A percentile compares a stretch with the other conserved stretches of the same genome.
phyloP scores from a whole-genome alignment of 345 rosid genomes.

The Turnera subulata region DNA sequence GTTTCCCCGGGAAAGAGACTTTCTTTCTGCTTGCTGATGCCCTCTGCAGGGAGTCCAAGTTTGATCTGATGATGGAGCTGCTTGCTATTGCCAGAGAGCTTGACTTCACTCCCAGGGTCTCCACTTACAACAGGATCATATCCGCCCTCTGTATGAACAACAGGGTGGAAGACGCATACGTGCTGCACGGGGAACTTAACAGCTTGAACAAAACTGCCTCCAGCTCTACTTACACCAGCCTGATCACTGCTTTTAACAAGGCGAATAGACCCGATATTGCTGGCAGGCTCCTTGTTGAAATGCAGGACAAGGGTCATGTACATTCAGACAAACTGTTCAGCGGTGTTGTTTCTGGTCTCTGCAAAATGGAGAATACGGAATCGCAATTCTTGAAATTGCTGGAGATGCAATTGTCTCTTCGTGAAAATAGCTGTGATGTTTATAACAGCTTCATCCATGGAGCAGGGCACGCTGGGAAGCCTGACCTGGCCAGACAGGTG shows the following conservation, averaged over 20 bases:
- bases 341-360: conserved; percentile 49
- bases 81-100: conserved; percentile 37
- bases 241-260: conserved; percentile 51
- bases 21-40: conserved; percentile 53
- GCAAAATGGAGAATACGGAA: conserved; percentile 41
- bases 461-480: conserved; percentile 64
- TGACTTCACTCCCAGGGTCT: conserved; percentile 36
- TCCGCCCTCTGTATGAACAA: conserved; percentile 50
- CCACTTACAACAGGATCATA: conserved; percentile 43
- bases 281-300: conserved; percentile 57
- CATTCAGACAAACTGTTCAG: conserved; percentile 37
- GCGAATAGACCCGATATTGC: conserved; percentile 60
- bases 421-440: conserved; percentile 21
- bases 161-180: conserved; percentile 58
- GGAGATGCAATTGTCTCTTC: conserved; percentile 48
- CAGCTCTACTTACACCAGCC: conserved; percentile 25
- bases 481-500: conserved; percentile 62
- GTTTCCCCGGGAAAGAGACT: conserved; percentile 51
- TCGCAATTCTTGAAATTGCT: conserved; percentile 41
- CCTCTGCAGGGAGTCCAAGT: conserved; percentile 56
- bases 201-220: conserved; percentile 29
- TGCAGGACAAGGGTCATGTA: conserved; percentile 65
- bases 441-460: conserved; percentile 66
- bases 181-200: conserved; percentile 42
- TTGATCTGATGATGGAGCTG: conserved; percentile 63